Evolutionary conservation across 495 filamentous ascomycete species (phyloP), one percentile per base, ranked within the genome.

Genomic region (Aspergillus taichungensis): DNA sequence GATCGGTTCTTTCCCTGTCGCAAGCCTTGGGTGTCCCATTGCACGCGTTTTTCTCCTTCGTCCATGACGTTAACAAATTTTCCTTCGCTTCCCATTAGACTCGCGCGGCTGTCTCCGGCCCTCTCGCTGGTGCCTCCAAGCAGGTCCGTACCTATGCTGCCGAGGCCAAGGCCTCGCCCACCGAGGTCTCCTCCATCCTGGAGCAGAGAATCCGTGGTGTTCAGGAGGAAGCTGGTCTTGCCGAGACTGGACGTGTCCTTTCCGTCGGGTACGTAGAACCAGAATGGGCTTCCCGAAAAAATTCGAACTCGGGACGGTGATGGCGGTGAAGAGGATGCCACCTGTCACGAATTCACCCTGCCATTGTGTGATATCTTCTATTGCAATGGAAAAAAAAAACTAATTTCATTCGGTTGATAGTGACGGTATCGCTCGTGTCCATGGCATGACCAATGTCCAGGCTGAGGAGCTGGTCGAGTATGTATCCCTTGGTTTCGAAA

Each of bases 381-480:
- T 6, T 34, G 8, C 32, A 30, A 49, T 45, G 47, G 31, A 24
- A 24, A 24, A 50, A 44, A 27, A 24, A 24, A 24, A 50, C 56
- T 55, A 50, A 55, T 43, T 45, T 41, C 34, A 43, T 53, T 44
- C 29, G 30, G 47, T 48, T 36, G 60, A 64, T 49, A 98, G 92
- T 89, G 92, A 98, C 75, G 92, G 92, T 95, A 98, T 98, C 64
- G 92, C 92, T 67, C 90, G 94, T 87, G 92, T 98, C 55, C 89
- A 98, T 71, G 92, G 92, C 67, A 94, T 98, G 87, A 87, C 78
- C 85, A 97, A 97, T 71, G 92, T 98, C 75, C 92, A 98, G 79
- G 92, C 92, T 65, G 92, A 98, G 74, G 92, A 98, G 82, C 84
- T 98, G 66, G 92, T 98, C 64, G 94, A 98, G 92, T 98, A 85